Conservation (phyloP, 1,139 yeast genomes). For the Suzukiozyma palmioleophila region DNA sequence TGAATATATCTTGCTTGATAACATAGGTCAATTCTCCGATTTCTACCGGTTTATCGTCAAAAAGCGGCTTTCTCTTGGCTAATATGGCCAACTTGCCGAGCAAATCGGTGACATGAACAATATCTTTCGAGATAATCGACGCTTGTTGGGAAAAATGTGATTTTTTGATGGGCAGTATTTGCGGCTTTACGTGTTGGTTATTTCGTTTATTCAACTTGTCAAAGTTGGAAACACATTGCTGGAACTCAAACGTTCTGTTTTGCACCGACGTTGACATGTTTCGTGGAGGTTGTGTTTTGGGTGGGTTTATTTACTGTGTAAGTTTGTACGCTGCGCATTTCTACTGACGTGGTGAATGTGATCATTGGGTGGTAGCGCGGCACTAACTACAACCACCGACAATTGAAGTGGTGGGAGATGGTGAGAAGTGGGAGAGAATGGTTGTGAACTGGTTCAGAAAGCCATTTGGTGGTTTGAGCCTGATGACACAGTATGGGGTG, state of each 20-base stretch:
- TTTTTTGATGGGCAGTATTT: constrained; percentile 23
- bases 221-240: constrained; percentile 73
- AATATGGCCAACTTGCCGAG: constrained; percentile 74
- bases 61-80: constrained; percentile 88
- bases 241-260: constrained; percentile 82
- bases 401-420: too few relatives aligned
- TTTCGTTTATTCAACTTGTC: constrained; percentile 47
- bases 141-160: constrained; percentile 82
- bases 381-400: too few relatives aligned
- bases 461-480: too few relatives aligned
- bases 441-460: too few relatives aligned
- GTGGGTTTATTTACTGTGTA: too few relatives aligned
- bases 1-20: constrained; percentile 87
- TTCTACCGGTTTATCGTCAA: constrained; percentile 92
- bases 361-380: background rate
- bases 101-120: constrained; percentile 81
- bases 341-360: background rate
- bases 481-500: too few relatives aligned
- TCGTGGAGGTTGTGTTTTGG: background rate
- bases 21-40: constrained; percentile 89
- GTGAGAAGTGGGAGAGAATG: too few relatives aligned
- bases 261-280: constrained; percentile 42
- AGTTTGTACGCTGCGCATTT: background rate
- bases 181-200: constrained; percentile 7
- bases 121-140: constrained; percentile 79